Evolutionary conservation across 148 eudicot genomes (phyloP).

Genomic region (Silene conica): DNA sequence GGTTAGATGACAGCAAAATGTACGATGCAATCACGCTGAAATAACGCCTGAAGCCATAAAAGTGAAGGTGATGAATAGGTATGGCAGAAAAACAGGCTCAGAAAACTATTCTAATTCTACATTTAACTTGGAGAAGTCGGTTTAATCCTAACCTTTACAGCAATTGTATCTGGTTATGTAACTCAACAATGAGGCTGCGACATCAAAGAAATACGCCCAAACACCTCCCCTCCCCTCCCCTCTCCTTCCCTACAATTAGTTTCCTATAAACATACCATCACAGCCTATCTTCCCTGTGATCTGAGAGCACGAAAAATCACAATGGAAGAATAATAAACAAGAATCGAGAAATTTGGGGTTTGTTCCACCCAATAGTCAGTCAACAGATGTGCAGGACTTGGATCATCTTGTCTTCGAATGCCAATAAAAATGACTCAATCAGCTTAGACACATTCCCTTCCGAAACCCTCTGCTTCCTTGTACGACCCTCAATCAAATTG

Average conservation of each 20-base stretch:
- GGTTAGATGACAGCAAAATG: neutral
- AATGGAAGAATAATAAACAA: too few relatives aligned
- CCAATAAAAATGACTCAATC: conserved; percentile 1
- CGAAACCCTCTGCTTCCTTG: neutral
- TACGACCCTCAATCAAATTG: conserved; percentile 12
- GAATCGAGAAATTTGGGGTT: too few relatives aligned
- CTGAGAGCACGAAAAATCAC: conserved; percentile 8
- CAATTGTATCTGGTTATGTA: conserved; percentile 18
- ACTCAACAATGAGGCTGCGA: conserved; percentile 25
- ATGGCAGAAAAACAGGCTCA: conserved; percentile 16
- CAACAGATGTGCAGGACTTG: too few relatives aligned
- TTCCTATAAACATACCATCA: conserved; percentile 7
- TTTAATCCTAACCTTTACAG: conserved; percentile 23
- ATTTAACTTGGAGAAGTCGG: conserved; percentile 15
- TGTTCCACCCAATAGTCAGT: too few relatives aligned
- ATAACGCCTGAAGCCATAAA: neutral
- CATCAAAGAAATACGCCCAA: conserved; percentile 18
- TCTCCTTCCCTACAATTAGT: too few relatives aligned
- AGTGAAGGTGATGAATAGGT: conserved; percentile 4
- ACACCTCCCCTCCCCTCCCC: conserved; percentile 14
- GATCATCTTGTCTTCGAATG: neutral
- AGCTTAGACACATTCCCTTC: conserved; percentile 10
- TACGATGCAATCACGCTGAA: neutral
- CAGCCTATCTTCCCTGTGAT: conserved; percentile 15
- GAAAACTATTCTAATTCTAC: conserved; percentile 16